Base-by-base conservation (phyloP, 75 land plant species). In the Selaginella tamariscina region DNA sequence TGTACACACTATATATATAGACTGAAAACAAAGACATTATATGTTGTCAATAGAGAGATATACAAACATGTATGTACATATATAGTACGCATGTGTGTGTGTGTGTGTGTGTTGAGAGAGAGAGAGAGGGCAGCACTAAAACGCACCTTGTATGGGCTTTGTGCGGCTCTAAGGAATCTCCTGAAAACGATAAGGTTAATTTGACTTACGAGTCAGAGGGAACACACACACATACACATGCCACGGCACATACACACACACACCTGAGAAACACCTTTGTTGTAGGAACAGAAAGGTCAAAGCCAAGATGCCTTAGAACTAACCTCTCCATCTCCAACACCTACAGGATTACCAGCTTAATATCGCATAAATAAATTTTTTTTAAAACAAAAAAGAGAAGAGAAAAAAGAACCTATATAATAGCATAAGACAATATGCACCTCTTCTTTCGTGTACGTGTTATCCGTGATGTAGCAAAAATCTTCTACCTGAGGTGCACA, bases 401-500 rank as follows among this genome's bases (percentile, higher is more conserved):
- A n/a, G n/a, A n/a, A n/a, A n/a, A n/a, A n/a, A n/a, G n/a, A n/a
- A n/a, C n/a, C n/a, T n/a, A n/a, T n/a, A n/a, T n/a, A n/a, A n/a
- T n/a, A n/a, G n/a, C n/a, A n/a, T n/a, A 32, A n/a, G n/a, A n/a
- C n/a, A n/a, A n/a, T n/a, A n/a, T n/a, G n/a, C n/a, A 49, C 54
- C 21, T 59, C 62, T 23, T 59, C 27, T 59, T 23, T 21, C 21
- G 24, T 23, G 26, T 59, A 59, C n/a, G 62, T 27, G 21, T 59
- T 21, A n/a, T 59, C 62, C 21, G 62, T 59, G 26, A 59, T 59
- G 62, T 23, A 59, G 26, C 62, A 59, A 26, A 59, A 59, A 23
- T 59, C 62, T 27, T 59, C 62, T 27, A 59, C 62, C 23, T 59
- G 62, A 5, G 62, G 62, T 59, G 26, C 62, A 59, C 62, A 59